phyloP scores from a whole-genome alignment of 2,329 filamentous ascomycete species.

The Drechslerella dactyloides region DNA sequence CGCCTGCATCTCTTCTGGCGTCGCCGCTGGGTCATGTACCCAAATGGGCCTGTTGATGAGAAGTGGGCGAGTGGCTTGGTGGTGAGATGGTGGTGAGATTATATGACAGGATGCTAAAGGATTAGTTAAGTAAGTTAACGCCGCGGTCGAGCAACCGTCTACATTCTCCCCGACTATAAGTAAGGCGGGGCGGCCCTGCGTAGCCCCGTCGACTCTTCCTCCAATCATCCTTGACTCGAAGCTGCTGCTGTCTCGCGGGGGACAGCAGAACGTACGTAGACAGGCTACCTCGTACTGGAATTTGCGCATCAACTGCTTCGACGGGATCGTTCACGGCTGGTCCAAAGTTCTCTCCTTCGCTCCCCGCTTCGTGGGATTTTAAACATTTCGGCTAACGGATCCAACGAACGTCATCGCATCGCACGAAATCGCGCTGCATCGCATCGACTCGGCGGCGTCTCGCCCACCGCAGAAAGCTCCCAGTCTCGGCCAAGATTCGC shows the following conservation, averaged over 20 bases:
- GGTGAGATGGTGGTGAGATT: conserved; percentile 2
- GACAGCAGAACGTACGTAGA: too few species aligned
- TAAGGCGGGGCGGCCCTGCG: not conserved
- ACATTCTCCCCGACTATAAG: not conserved
- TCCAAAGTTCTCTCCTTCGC: too few species aligned
- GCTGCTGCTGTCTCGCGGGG: too few species aligned
- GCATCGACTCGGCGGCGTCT: not conserved
- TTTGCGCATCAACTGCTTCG: too few species aligned
- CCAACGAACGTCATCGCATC: not conserved
- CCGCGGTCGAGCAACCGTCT: not conserved
- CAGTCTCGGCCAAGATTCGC: not conserved
- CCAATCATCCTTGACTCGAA: too few species aligned
- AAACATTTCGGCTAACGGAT: not conserved
- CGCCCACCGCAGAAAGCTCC: too few species aligned
- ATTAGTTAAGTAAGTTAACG: not conserved
- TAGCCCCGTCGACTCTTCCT: too few species aligned
- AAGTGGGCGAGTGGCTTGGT: not conserved
- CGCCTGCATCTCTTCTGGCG: too few species aligned
- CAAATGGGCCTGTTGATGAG: not conserved
- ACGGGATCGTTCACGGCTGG: too few species aligned
- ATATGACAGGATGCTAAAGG: not conserved
- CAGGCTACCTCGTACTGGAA: too few species aligned
- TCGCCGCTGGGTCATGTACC: too few species aligned
- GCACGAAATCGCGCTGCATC: not conserved
- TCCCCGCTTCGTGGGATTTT: too few species aligned